phyloP scores from a whole-genome alignment of 1,284 basidiomycete species.

The Neonothopanus nambi region DNA sequence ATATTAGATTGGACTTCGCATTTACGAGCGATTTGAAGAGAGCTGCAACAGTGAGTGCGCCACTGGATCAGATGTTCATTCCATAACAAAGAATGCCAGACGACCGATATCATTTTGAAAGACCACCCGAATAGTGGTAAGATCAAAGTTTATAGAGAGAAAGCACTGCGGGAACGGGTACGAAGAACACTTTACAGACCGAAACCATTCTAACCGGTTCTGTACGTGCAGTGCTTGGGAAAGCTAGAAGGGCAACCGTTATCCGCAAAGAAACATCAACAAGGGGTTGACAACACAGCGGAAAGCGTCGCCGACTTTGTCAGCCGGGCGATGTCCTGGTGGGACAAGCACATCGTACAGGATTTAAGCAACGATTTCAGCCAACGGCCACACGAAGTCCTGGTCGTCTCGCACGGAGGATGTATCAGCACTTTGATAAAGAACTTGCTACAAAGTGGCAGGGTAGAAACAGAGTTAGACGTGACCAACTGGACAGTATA shows the following conservation, averaged over 20 bases:
- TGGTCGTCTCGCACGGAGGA: slow-evolving; percentile 69
- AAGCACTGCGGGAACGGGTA: slow-evolving; percentile 65
- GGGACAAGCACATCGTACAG: slow-evolving; percentile 46
- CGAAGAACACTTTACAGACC: slow-evolving; percentile 19
- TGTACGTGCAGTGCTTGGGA: slow-evolving; percentile 57
- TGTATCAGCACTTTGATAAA: slow-evolving; percentile 56
- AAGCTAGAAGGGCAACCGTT: slow-evolving; percentile 53
- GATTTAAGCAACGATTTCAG: background rate
- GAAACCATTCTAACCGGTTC: background rate
- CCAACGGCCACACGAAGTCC: slow-evolving; percentile 35
- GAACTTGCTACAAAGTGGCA: slow-evolving; percentile 41
- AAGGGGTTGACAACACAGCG: slow-evolving; percentile 28
- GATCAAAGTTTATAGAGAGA: slow-evolving; percentile 40
- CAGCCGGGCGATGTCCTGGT: slow-evolving; percentile 58
- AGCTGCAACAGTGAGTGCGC: slow-evolving; percentile 52
- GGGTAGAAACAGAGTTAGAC: slow-evolving; percentile 39
- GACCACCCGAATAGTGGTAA: slow-evolving; percentile 42
- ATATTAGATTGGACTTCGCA: slow-evolving; percentile 50
- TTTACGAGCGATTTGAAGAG: slow-evolving; percentile 68
- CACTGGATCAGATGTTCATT: background rate
- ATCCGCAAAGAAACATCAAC: slow-evolving; percentile 15
- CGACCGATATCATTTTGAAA: slow-evolving; percentile 59
- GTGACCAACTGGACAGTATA: slow-evolving; percentile 40
- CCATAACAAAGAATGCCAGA: slow-evolving; percentile 39
- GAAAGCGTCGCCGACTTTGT: slow-evolving; percentile 43